These are phyloP conservation scores for Trichoderma harzianum DNA, from an alignment of 2,329 filamentous ascomycete species.

Conservation along the genomic window DNA sequence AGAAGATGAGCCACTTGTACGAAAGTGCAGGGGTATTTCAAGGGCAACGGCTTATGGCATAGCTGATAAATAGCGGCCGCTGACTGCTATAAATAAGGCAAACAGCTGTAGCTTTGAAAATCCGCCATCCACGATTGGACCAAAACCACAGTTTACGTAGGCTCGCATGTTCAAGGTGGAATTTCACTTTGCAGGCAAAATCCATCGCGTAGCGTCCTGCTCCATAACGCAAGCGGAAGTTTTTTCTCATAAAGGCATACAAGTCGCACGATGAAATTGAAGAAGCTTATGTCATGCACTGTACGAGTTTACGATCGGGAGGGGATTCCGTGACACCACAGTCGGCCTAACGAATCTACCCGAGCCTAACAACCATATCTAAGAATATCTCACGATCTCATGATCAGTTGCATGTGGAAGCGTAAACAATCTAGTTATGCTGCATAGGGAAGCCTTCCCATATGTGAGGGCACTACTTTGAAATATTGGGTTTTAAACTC, in stretches of 20 bases:
- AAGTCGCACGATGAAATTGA: background rate
- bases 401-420: background rate
- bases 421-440: background rate
- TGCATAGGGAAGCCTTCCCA: background rate
- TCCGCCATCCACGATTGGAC: background rate
- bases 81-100: constrained; percentile 11
- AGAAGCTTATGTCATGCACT: background rate
- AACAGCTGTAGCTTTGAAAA: background rate
- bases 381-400: background rate
- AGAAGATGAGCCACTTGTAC: background rate
- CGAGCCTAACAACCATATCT: background rate
- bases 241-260: background rate
- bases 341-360: background rate
- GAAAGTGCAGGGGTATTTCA: background rate
- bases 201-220: background rate
- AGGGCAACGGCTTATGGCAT: background rate
- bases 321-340: background rate
- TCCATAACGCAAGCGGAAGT: background rate
- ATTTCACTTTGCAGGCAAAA: background rate
- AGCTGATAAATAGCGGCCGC: background rate
- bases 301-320: background rate
- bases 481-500: background rate
- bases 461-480: background rate
- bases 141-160: background rate
- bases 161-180: background rate